Conservation (phyloP, 495 filamentous ascomycete species). For the Xylaria venustula region DNA sequence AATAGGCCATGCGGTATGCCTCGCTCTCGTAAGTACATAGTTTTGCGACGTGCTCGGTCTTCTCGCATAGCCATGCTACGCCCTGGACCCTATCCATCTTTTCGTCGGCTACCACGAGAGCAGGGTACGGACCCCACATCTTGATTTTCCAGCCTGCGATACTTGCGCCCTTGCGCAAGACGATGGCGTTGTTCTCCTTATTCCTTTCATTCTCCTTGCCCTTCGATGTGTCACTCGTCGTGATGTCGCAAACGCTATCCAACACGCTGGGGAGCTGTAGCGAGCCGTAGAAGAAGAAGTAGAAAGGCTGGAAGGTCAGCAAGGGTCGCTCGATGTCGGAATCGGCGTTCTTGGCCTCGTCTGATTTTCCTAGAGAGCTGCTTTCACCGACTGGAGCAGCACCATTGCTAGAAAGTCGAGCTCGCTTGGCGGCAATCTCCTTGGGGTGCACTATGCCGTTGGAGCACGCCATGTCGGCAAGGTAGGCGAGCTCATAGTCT, state of each 20-base stretch:
- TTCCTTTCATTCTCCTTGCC: not conserved
- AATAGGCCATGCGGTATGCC: conserved; percentile 20
- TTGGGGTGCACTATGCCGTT: too few species aligned
- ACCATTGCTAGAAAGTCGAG: not conserved
- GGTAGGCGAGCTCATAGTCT: not conserved
- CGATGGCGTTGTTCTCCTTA: not conserved
- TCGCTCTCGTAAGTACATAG: conserved; percentile 11
- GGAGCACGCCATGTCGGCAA: not conserved
- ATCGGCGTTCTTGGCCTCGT: too few species aligned
- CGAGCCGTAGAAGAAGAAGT: conserved; percentile 31
- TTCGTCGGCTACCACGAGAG: conserved; percentile 10
- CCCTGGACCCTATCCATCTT: conserved; percentile 6
- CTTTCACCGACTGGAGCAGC: too few species aligned
- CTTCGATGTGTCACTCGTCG: not conserved
- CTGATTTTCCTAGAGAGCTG: too few species aligned
- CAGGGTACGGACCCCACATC: conserved; percentile 19
- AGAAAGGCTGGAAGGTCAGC: conserved; percentile 22
- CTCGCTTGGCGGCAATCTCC: not conserved
- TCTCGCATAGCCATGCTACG: conserved; percentile 18
- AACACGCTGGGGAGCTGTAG: conserved; percentile 15
- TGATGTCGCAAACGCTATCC: not conserved
- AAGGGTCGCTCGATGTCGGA: not conserved
- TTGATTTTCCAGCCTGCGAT: conserved; percentile 17
- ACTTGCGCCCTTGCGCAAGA: not conserved
- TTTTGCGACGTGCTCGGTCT: not conserved